Percentiles rank a stretch among this genome's conserved stretches.
Evolutionary conservation across 2,329 filamentous ascomycete species (phyloP).

Genomic region (Diplocarpon mali): DNA sequence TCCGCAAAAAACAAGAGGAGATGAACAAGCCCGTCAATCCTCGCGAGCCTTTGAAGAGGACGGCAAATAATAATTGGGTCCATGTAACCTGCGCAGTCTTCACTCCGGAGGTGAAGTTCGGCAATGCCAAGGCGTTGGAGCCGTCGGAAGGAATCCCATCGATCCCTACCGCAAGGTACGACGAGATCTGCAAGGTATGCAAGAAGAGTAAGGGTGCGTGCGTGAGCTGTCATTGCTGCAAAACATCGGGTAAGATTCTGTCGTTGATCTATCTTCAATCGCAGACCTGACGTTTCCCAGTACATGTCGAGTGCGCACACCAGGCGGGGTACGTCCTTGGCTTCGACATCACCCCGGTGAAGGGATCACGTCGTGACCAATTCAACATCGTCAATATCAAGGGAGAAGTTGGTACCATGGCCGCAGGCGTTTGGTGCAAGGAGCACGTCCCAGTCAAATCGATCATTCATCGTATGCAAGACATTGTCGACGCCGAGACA

Average conservation of each 20-base stretch:
- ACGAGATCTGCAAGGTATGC: conserved; percentile 75
- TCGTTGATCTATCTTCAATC: not conserved
- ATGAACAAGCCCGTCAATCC: conserved; percentile 74
- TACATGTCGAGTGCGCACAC: conserved; percentile 87
- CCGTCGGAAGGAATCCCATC: conserved; percentile 84
- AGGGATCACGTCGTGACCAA: conserved; percentile 75
- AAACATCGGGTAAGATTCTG: conserved; percentile 31
- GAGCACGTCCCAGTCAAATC: conserved; percentile 68
- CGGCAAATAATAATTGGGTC: conserved; percentile 95
- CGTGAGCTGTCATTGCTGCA: conserved; percentile 69
- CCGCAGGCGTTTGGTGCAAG: conserved; percentile 84
- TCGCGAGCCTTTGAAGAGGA: conserved; percentile 84
- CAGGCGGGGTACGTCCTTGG: conserved; percentile 74
- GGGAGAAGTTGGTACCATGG: conserved; percentile 70
- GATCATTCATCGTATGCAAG: conserved; percentile 67
- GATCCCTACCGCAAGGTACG: conserved; percentile 62
- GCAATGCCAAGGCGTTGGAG: conserved; percentile 68
- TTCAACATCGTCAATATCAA: conserved; percentile 70
- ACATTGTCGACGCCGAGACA: conserved; percentile 53
- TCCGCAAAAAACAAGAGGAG: conserved; percentile 72
- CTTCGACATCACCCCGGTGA: conserved; percentile 83
- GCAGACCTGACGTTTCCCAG: conserved; percentile 13
- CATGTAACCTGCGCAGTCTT: conserved; percentile 89
- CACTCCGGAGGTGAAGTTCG: conserved; percentile 88
- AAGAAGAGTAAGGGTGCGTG: conserved; percentile 67